These are phyloP conservation scores for Amanita brunnescens DNA, from an alignment of 768 basidiomycete species.

Conservation along the genomic window DNA sequence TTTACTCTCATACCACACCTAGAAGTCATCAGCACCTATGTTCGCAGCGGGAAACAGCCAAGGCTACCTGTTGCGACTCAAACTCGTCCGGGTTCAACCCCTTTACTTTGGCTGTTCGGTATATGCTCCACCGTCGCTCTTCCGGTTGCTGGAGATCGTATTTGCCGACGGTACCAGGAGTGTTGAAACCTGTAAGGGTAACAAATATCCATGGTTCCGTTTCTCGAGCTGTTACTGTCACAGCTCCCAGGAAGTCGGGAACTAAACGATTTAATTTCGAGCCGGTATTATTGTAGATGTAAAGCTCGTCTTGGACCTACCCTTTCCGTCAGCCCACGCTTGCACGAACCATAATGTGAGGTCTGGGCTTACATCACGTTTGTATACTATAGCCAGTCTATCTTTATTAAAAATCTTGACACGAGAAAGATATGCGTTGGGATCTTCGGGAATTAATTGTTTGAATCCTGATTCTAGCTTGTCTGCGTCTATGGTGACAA, in stretches of 20 bases:
- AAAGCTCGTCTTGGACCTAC: slow-evolving; percentile 74
- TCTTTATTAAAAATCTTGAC: slow-evolving; percentile 38
- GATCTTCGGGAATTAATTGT: slow-evolving; percentile 64
- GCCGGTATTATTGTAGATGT: slow-evolving; percentile 55
- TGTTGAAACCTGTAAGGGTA: slow-evolving; percentile 58
- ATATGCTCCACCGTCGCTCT: slow-evolving; percentile 43
- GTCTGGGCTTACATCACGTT: slow-evolving; percentile 50
- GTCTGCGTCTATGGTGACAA: slow-evolving; percentile 55
- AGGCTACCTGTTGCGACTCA: slow-evolving; percentile 47
- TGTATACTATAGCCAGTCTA: slow-evolving; percentile 55
- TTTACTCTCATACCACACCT: slow-evolving; percentile 74
- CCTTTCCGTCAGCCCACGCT: slow-evolving; percentile 5
- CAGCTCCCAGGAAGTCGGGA: slow-evolving; percentile 59
- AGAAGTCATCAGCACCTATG: background rate
- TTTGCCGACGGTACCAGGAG: slow-evolving; percentile 54
- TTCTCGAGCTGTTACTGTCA: slow-evolving; percentile 41
- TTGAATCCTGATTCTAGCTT: slow-evolving; percentile 36
- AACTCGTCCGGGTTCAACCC: slow-evolving; percentile 65
- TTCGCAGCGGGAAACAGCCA: background rate
- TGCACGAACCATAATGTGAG: background rate
- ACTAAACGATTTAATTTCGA: slow-evolving; percentile 46
- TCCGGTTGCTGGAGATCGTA: slow-evolving; percentile 58
- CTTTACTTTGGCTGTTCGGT: slow-evolving; percentile 46
- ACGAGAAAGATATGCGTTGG: slow-evolving; percentile 49
- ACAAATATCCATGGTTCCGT: slow-evolving; percentile 56